A percentile compares a stretch with the other conserved stretches of the same genome.
These are phyloP conservation scores for Xylaria venustula DNA, from an alignment of 495 filamentous ascomycete genomes.

Conservation along the genomic window DNA sequence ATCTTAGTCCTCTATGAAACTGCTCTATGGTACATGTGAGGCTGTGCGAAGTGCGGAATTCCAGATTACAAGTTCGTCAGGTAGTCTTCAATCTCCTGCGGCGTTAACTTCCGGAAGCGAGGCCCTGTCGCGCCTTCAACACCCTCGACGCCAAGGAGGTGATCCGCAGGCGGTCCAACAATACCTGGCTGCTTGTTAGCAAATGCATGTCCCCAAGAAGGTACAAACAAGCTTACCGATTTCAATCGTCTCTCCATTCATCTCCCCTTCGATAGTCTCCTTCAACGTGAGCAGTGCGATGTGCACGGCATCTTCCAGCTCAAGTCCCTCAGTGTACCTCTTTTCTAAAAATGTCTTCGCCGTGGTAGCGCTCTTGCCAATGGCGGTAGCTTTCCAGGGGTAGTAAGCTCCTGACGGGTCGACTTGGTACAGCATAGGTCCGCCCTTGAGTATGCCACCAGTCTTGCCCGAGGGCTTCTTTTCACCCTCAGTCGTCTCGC, in stretches of 20 bases:
- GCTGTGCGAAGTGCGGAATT: constrained; percentile 18
- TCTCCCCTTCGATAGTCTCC: constrained; percentile 98
- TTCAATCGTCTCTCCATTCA: constrained; percentile 99
- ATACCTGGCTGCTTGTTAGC: constrained; percentile 66
- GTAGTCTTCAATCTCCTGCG: constrained; percentile 98
- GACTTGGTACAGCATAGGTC: constrained; percentile 96
- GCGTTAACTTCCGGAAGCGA: constrained; percentile 91
- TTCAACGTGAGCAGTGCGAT: constrained; percentile 97
- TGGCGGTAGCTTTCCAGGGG: constrained; percentile 98
- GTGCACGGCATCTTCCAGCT: constrained; percentile 97
- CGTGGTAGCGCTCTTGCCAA: constrained; percentile 96
- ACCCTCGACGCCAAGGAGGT: constrained; percentile 88
- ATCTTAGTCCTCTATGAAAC: constrained; percentile 36
- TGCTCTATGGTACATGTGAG: constrained; percentile 42
- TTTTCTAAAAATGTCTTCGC: constrained; percentile 99
- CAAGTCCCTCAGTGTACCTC: constrained; percentile 93
- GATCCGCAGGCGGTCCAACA: constrained; percentile 89
- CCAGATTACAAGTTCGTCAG: constrained; percentile 83
- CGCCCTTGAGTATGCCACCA: constrained; percentile 91
- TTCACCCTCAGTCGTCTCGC: constrained; percentile 54
- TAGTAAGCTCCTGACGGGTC: constrained; percentile 97
- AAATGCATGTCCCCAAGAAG: constrained; percentile 3
- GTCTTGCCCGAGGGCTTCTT: constrained; percentile 75
- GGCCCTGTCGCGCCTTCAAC: constrained; percentile 88
- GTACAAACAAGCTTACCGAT: constrained; percentile 64